These are phyloP conservation scores for Russula abietina DNA, from an alignment of 768 basidiomycete genomes.

Conservation along the genomic window DNA sequence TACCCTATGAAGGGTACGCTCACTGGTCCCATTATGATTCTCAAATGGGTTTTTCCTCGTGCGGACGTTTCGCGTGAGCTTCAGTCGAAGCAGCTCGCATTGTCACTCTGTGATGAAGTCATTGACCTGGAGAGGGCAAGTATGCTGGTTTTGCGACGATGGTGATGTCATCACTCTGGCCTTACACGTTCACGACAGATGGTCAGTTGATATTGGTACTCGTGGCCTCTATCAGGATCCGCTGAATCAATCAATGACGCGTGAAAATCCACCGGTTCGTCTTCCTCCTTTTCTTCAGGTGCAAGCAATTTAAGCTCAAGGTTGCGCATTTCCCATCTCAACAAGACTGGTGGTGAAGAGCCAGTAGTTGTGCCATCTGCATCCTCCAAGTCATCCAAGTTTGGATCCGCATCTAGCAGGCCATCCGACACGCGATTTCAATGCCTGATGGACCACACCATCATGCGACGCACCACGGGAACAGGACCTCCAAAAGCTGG, in stretches of 20 bases:
- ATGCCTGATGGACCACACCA: slow-evolving; percentile 24
- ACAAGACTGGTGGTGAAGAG: background rate
- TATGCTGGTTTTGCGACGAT: background rate
- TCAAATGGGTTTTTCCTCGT: slow-evolving; percentile 99
- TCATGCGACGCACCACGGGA: slow-evolving; percentile 17
- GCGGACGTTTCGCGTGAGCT: slow-evolving; percentile 93
- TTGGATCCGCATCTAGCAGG: slow-evolving; percentile 17
- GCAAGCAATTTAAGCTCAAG: slow-evolving; percentile 15
- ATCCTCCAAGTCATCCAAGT: background rate
- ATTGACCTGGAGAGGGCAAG: slow-evolving; percentile 92
- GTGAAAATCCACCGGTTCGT: slow-evolving; percentile 1
- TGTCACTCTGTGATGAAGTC: slow-evolving; percentile 97
- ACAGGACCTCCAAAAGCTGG: slow-evolving; percentile 35
- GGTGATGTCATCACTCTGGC: background rate
- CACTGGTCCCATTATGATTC: slow-evolving; percentile 95
- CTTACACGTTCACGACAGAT: background rate
- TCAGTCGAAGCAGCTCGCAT: slow-evolving; percentile 96
- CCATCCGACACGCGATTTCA: slow-evolving; percentile 25
- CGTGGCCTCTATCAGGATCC: slow-evolving; percentile 2
- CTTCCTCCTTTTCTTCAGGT: slow-evolving; percentile 13
- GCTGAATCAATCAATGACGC: background rate
- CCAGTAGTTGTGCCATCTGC: background rate
- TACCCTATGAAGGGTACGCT: slow-evolving; percentile 99
- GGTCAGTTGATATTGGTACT: background rate
- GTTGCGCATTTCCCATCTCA: background rate